These are phyloP conservation scores for Leccinum truebloodii DNA, from an alignment of 768 basidiomycete genomes.

Conservation along the genomic window DNA sequence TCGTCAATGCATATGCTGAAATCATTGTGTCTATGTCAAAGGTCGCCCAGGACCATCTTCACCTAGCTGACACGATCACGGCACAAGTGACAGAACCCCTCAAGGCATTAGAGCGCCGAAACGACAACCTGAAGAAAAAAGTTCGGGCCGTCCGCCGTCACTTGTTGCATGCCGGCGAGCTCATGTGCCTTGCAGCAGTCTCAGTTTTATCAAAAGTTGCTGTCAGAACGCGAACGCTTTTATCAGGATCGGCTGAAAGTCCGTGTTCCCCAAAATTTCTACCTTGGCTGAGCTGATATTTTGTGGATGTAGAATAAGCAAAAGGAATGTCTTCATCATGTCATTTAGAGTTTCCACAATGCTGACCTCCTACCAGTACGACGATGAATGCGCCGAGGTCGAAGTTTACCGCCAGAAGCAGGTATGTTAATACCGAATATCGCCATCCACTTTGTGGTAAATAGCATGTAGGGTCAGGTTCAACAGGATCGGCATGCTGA, in stretches of 20 bases:
- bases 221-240: conserved; percentile 67
- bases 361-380: conserved; percentile 53
- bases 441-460: conserved; percentile 5
- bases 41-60: conserved; percentile 68
- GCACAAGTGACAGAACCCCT: conserved; percentile 66
- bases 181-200: conserved; percentile 53
- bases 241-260: conserved; percentile 75
- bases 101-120: conserved; percentile 56
- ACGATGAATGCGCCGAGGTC: conserved; percentile 74
- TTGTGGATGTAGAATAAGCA: conserved; percentile 29
- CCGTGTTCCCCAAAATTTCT: conserved; percentile 14
- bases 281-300: conserved; percentile 5
- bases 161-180: background rate
- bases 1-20: conserved; percentile 69
- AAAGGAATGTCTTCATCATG: conserved; percentile 25
- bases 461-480: conserved; percentile 53
- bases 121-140: conserved; percentile 70
- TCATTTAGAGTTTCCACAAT: background rate
- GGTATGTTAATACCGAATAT: conserved; percentile 34
- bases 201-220: conserved; percentile 67
- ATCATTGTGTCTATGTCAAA: conserved; percentile 61
- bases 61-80: conserved; percentile 60
- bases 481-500: conserved; percentile 78
- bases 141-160: conserved; percentile 31
- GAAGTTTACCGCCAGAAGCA: conserved; percentile 79